Evolutionary conservation across 345 rosid species (phyloP).

Genomic region (Populus ilicifolia): DNA sequence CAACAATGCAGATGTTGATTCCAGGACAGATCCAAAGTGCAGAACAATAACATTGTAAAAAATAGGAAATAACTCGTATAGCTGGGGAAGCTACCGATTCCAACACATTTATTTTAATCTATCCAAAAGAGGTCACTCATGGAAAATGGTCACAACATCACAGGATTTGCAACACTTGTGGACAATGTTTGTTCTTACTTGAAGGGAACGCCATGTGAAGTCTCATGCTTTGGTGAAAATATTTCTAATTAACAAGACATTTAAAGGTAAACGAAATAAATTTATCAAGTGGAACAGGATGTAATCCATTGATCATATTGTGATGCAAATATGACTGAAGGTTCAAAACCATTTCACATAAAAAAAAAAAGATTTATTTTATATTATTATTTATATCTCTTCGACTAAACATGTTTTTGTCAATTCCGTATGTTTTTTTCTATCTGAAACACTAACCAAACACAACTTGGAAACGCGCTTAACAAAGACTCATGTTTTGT

Average conservation of each 20-base stretch:
- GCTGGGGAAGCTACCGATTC: neutral
- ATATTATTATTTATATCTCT: too few relatives aligned
- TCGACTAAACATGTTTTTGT: too few relatives aligned
- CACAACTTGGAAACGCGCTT: too few relatives aligned
- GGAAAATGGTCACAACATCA: neutral
- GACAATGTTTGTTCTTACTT: neutral
- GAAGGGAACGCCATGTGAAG: neutral
- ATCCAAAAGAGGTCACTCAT: neutral
- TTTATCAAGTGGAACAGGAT: neutral
- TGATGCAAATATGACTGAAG: neutral
- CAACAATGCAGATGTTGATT: conserved; percentile 4
- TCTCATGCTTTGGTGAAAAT: neutral
- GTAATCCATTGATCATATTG: too few relatives aligned
- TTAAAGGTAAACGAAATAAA: neutral
- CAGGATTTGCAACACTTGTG: neutral
- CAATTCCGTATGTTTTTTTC: too few relatives aligned
- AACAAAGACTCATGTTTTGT: too few relatives aligned
- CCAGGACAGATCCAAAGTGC: neutral
- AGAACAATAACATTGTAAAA: neutral
- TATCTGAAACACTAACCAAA: too few relatives aligned
- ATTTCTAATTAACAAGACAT: neutral
- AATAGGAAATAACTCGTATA: too few relatives aligned
- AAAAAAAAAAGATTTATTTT: too few relatives aligned
- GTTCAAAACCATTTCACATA: too few relatives aligned
- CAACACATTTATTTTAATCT: neutral